Conservation (phyloP, 345 rosid genomes). For the Euclidium syriacum region DNA sequence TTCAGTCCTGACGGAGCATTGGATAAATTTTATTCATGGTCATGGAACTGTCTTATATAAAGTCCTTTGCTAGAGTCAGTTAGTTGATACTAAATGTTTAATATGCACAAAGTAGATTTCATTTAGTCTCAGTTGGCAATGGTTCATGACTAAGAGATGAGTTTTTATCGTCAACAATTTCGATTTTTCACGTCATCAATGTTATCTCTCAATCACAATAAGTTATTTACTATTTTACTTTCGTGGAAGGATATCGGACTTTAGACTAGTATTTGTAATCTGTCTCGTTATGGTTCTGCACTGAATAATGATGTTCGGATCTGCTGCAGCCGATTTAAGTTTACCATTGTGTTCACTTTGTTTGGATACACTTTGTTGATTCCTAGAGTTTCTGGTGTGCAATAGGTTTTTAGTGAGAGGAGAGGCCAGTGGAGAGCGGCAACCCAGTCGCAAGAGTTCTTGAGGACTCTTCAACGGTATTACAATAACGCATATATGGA, state of each 20-base stretch:
- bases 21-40: neutral
- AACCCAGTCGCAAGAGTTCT: slow-evolving; percentile 97
- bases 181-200: neutral
- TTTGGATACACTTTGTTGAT: slow-evolving; percentile 9
- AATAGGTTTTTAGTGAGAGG: slow-evolving; percentile 84
- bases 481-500: slow-evolving; percentile 97
- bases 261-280: neutral
- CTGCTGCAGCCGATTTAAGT: neutral
- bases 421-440: slow-evolving; percentile 99
- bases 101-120: neutral
- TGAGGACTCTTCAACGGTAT: slow-evolving; percentile 92
- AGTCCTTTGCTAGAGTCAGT: neutral
- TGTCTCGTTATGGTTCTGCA: neutral
- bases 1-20: neutral
- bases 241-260: neutral
- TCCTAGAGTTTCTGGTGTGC: slow-evolving; percentile 16
- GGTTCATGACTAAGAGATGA: neutral
- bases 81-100: neutral
- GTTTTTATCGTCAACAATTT: neutral
- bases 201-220: neutral
- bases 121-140: neutral
- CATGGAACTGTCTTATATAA: neutral
- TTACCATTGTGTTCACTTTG: slow-evolving; percentile 7
- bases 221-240: neutral
- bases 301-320: neutral